Evolutionary conservation across 2,329 filamentous ascomycete species (phyloP).

Genomic region (Aspergillus tamarii): DNA sequence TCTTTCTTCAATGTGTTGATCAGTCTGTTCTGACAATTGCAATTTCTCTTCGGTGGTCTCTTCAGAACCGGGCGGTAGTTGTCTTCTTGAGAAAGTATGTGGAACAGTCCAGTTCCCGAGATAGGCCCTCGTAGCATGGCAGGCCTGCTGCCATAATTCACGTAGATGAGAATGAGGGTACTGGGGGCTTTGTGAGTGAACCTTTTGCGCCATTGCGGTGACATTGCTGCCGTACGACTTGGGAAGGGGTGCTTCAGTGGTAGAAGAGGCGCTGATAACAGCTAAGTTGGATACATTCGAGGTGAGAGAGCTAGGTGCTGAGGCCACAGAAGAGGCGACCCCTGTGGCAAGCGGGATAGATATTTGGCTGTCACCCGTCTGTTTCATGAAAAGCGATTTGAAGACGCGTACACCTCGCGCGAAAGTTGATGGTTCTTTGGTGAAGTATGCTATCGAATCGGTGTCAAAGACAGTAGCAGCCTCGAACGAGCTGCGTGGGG

Average conservation of each 20-base stretch:
- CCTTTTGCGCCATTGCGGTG: not conserved
- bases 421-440: constrained; percentile 30
- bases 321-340: constrained; percentile 14
- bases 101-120: constrained; percentile 15
- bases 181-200: not conserved
- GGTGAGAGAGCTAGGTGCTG: constrained; percentile 10
- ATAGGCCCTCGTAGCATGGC: constrained; percentile 22
- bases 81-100: not conserved
- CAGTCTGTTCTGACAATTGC: not conserved
- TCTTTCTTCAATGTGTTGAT: not conserved
- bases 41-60: not conserved
- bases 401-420: constrained; percentile 34
- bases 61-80: not conserved
- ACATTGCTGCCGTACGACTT: constrained; percentile 10
- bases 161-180: constrained; percentile 18
- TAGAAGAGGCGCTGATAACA: constrained; percentile 11
- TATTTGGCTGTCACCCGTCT: constrained; percentile 32
- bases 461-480: constrained; percentile 23
- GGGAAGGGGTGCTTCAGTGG: constrained; percentile 6
- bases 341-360: constrained; percentile 26
- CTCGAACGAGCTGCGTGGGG: constrained; percentile 24
- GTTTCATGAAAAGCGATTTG: constrained; percentile 33
- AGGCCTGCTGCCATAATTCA: constrained; percentile 39
- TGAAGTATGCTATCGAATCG: constrained; percentile 20
- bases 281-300: constrained; percentile 19